A percentile compares a stretch with the other conserved stretches of the same genome.
These are phyloP conservation scores for Naganishia vaughanmartiniae DNA, from an alignment of 768 basidiomycete species.

Conservation along the genomic window DNA sequence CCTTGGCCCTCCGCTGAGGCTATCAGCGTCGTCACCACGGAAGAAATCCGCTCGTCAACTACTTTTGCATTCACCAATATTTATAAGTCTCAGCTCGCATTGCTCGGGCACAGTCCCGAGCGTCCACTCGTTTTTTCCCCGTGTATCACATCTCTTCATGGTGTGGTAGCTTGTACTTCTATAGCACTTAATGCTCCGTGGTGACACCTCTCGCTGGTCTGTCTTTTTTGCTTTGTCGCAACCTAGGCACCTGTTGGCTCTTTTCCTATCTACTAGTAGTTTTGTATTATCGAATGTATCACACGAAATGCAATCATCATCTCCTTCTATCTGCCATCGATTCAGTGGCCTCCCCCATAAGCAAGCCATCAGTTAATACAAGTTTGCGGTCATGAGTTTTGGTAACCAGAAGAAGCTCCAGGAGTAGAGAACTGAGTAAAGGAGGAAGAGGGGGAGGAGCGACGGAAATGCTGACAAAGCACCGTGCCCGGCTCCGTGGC, in stretches of 20 bases:
- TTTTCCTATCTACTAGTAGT: slow-evolving; percentile 3
- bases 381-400: too few species aligned
- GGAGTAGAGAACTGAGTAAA: too few species aligned
- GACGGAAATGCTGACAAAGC: neutral
- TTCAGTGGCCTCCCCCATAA: too few species aligned
- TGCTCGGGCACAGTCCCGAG: neutral
- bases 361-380: too few species aligned
- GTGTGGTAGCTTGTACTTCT: neutral
- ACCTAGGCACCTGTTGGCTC: neutral
- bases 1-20: neutral
- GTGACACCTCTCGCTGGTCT: slow-evolving; percentile 12
- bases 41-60: slow-evolving; percentile 8
- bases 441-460: too few species aligned
- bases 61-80: slow-evolving; percentile 7
- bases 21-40: neutral
- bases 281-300: slow-evolving; percentile 23
- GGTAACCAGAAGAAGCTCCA: too few species aligned
- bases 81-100: slow-evolving; percentile 21
- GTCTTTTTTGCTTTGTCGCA: neutral
- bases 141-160: slow-evolving; percentile 9
- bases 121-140: slow-evolving; percentile 20
- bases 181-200: slow-evolving; percentile 19
- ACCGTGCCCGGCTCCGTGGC: neutral
- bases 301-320: slow-evolving; percentile 15
- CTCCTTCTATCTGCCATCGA: neutral